A percentile compares a stretch with the other conserved stretches of the same genome.
phyloP scores from a whole-genome alignment of 2,329 filamentous ascomycete species.

The Rhinocladiella mackenziei region DNA sequence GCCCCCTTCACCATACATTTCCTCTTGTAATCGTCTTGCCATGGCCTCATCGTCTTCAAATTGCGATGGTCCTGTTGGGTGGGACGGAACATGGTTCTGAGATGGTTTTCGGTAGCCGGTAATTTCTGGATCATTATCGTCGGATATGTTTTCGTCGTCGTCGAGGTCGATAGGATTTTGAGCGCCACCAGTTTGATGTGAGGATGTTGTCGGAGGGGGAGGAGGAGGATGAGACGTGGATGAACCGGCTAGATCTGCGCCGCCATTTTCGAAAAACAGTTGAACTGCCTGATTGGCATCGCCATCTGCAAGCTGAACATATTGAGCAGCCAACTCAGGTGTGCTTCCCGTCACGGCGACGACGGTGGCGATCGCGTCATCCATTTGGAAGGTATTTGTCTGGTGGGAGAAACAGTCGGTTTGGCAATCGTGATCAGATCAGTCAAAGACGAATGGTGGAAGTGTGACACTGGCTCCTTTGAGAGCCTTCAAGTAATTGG shows the following conservation, averaged over 20 bases:
- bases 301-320: conserved; percentile 78
- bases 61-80: conserved; percentile 41
- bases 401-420: conserved; percentile 1
- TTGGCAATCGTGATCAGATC: not conserved
- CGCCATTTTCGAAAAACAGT: conserved; percentile 85
- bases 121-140: conserved; percentile 42
- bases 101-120: conserved; percentile 30
- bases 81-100: conserved; percentile 32
- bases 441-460: too few species aligned
- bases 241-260: conserved; percentile 55
- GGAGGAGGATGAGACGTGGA: conserved; percentile 37
- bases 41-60: conserved; percentile 86
- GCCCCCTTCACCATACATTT: conserved; percentile 66
- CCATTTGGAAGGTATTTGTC: conserved; percentile 49
- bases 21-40: conserved; percentile 85
- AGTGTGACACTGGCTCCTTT: too few species aligned
- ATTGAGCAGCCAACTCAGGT: conserved; percentile 71
- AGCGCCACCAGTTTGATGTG: conserved; percentile 13
- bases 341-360: conserved; percentile 73
- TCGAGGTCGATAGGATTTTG: conserved; percentile 62
- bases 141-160: conserved; percentile 54
- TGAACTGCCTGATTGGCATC: conserved; percentile 82
- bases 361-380: conserved; percentile 69
- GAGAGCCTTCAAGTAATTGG: too few species aligned
- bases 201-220: conserved; percentile 25